These are phyloP conservation scores for Tuber brumale DNA, from an alignment of 495 filamentous ascomycete genomes.

Conservation along the genomic window DNA sequence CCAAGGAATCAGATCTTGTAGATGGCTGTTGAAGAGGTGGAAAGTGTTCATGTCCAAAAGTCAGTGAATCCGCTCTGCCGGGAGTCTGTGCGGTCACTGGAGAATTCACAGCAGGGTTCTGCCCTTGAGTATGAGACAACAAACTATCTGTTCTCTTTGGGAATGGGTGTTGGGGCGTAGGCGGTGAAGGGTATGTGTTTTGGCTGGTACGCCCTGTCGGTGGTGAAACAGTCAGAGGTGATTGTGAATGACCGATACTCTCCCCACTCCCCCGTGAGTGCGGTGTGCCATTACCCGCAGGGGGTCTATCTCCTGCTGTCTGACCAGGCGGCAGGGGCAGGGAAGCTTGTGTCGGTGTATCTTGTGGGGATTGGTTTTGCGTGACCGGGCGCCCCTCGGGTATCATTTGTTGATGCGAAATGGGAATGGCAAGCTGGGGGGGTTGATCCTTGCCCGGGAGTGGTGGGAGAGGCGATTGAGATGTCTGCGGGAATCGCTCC, in stretches of 20 bases:
- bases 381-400: not conserved
- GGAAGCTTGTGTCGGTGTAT: conserved; percentile 10
- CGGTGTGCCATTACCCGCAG: conserved; percentile 6
- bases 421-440: conserved; percentile 8
- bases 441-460: conserved; percentile 6
- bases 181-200: not conserved
- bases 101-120: conserved; percentile 17
- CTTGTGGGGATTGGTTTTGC: not conserved
- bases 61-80: conserved; percentile 28
- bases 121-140: conserved; percentile 22
- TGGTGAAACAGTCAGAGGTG: not conserved
- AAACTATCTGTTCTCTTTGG: conserved; percentile 36
- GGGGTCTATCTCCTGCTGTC: not conserved
- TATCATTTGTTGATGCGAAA: not conserved
- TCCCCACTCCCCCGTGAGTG: conserved; percentile 7
- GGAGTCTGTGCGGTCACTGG: conserved; percentile 10
- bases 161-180: conserved; percentile 13
- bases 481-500: not conserved
- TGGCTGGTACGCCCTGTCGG: not conserved
- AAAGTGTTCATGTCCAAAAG: conserved; percentile 13
- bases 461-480: not conserved
- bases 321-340: conserved; percentile 4
- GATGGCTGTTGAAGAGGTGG: conserved; percentile 12
- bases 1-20: conserved; percentile 21
- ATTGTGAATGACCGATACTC: not conserved